Conservation (phyloP, 2,329 filamentous ascomycete genomes). For the Nothophaeocryptopus gaeumannii region DNA sequence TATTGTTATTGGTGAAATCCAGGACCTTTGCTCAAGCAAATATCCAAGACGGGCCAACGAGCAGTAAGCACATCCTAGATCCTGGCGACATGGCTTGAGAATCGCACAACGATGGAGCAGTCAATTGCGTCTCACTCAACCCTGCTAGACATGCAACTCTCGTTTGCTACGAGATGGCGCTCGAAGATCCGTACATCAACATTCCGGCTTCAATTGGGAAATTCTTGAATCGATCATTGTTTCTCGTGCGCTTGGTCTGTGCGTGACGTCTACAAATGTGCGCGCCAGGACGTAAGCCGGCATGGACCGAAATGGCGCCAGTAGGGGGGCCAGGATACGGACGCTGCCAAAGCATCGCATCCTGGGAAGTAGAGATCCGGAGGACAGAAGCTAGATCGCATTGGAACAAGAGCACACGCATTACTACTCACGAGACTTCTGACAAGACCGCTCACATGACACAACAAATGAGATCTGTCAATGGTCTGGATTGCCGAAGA, state of each 20-base stretch:
- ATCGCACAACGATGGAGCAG: constrained; percentile 2
- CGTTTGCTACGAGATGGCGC: no score
- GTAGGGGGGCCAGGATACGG: not conserved
- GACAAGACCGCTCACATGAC: no score
- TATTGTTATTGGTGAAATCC: not conserved
- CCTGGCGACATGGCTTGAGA: not conserved
- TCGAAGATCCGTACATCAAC: not conserved
- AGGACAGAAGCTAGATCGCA: no score
- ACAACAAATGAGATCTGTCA: no score
- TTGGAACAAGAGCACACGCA: no score
- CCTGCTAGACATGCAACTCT: not conserved
- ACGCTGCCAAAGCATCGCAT: not conserved
- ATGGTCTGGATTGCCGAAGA: no score
- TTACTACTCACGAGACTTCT: no score
- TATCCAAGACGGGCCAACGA: not conserved
- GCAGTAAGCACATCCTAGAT: not conserved
- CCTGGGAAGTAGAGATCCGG: not conserved
- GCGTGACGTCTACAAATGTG: constrained; percentile 2
- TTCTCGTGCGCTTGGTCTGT: not conserved
- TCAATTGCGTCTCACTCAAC: not conserved
- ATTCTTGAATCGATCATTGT: not conserved
- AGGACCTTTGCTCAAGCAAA: not conserved
- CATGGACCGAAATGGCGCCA: constrained; percentile 10
- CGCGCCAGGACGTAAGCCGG: constrained; percentile 3
- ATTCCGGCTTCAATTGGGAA: not conserved